A percentile compares a stretch with the other conserved stretches of the same genome.
phyloP scores from a whole-genome alignment of 371 early-diverging fungal genomes.

The Zancudomyces culisetae region DNA sequence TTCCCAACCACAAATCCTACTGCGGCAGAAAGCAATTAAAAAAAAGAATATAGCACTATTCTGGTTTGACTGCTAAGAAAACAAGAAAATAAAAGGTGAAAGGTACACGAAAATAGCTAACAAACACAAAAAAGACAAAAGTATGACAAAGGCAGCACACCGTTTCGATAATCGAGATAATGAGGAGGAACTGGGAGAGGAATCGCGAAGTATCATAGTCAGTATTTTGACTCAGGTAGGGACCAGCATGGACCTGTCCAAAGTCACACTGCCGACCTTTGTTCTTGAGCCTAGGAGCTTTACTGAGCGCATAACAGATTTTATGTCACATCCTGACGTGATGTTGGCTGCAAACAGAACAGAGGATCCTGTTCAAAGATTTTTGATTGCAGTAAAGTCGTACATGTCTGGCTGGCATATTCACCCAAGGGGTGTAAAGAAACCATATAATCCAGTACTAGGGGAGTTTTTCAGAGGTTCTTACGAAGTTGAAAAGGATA shows the following conservation, averaged over 20 bases:
- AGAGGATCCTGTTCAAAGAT: slow-evolving; percentile 62
- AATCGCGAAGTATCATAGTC: slow-evolving; percentile 66
- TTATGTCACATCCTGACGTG: slow-evolving; percentile 82
- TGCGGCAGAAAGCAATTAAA: too few species aligned
- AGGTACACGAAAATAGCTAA: slow-evolving; percentile 20
- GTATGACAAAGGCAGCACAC: not conserved
- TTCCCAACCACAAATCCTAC: too few species aligned
- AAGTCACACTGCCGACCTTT: slow-evolving; percentile 89
- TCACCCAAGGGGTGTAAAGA: slow-evolving; percentile 89
- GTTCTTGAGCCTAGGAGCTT: slow-evolving; percentile 89
- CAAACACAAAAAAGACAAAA: too few species aligned
- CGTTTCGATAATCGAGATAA: slow-evolving; percentile 6
- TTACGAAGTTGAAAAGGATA: slow-evolving; percentile 48
- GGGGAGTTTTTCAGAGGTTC: slow-evolving; percentile 80
- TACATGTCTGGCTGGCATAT: slow-evolving; percentile 95
- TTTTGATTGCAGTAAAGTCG: slow-evolving; percentile 71
- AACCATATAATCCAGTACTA: slow-evolving; percentile 91
- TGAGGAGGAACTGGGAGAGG: slow-evolving; percentile 67
- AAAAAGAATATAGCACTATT: too few species aligned
- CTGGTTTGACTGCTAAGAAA: too few species aligned
- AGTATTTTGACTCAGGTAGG: slow-evolving; percentile 69
- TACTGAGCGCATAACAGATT: slow-evolving; percentile 88
- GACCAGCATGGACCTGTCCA: slow-evolving; percentile 69
- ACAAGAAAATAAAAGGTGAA: too few species aligned
- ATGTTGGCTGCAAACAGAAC: slow-evolving; percentile 41